Evolutionary conservation across 345 rosid genomes (phyloP).

Genomic region (Salix koriyanagi): DNA sequence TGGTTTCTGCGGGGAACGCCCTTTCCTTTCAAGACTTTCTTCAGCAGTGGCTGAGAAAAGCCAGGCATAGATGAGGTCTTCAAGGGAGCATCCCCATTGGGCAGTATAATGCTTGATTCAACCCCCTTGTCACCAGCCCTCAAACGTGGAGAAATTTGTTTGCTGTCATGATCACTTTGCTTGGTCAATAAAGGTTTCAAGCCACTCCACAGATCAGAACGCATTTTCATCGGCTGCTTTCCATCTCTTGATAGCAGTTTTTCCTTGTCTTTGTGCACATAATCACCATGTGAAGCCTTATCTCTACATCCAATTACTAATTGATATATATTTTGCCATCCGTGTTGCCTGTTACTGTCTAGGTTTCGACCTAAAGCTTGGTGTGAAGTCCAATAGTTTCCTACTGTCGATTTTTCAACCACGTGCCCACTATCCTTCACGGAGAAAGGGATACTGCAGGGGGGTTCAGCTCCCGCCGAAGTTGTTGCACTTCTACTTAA

Average conservation of each 20-base stretch:
- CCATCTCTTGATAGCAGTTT: slow-evolving; percentile 29
- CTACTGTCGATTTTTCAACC: slow-evolving; percentile 43
- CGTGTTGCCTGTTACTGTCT: slow-evolving; percentile 26
- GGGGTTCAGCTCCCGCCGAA: slow-evolving; percentile 18
- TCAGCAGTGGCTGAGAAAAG: slow-evolving; percentile 38
- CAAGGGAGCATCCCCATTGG: slow-evolving; percentile 21
- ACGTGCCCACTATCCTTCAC: slow-evolving; percentile 21
- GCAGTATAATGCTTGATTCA: slow-evolving; percentile 21
- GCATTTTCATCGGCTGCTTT: slow-evolving; percentile 34
- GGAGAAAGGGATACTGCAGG: slow-evolving; percentile 6
- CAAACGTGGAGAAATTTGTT: slow-evolving; percentile 29
- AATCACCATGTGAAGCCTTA: slow-evolving; percentile 28
- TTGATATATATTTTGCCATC: slow-evolving; percentile 32
- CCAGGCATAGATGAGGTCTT: slow-evolving; percentile 30
- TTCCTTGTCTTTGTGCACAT: slow-evolving; percentile 36
- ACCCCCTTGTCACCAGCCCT: slow-evolving; percentile 34
- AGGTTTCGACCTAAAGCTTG: slow-evolving; percentile 26
- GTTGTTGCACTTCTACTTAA: slow-evolving; percentile 16
- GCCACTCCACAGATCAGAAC: slow-evolving; percentile 26
- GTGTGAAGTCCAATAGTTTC: slow-evolving; percentile 28
- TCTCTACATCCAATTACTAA: slow-evolving; percentile 19
- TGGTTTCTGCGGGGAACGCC: slow-evolving; percentile 25
- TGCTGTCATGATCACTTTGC: slow-evolving; percentile 35
- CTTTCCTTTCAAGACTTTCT: slow-evolving; percentile 48
- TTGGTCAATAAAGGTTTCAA: slow-evolving; percentile 27